Percentiles rank a stretch among this genome's conserved stretches.
Conservation (phyloP, 2,329 filamentous ascomycete species). For the Colletotrichum noveboracense region DNA sequence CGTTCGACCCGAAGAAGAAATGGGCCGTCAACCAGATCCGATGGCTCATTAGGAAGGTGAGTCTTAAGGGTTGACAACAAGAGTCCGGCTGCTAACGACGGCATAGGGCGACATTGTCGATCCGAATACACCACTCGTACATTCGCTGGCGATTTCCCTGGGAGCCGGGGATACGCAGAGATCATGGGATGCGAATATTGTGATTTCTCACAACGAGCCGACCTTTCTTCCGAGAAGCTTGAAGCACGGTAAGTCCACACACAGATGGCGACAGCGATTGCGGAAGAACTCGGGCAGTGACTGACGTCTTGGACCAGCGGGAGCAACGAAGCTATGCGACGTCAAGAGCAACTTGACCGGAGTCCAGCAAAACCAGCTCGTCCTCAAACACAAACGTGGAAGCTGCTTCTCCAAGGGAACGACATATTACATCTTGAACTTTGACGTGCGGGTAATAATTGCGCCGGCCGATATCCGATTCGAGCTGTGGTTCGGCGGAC, state of each 20-base stretch:
- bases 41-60: conserved; percentile 45
- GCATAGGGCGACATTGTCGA: conserved; percentile 39
- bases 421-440: conserved; percentile 44
- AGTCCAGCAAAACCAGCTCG: conserved; percentile 41
- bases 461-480: conserved; percentile 59
- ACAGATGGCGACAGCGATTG: neutral
- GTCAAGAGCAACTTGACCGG: conserved; percentile 46
- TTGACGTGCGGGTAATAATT: conserved; percentile 59
- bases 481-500: conserved; percentile 47
- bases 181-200: conserved; percentile 42
- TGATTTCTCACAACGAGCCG: conserved; percentile 43
- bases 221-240: conserved; percentile 40
- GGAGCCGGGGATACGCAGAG: conserved; percentile 35
- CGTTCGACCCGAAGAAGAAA: conserved; percentile 34
- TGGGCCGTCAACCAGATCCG: conserved; percentile 48
- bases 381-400: conserved; percentile 39
- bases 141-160: conserved; percentile 38
- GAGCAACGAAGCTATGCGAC: conserved; percentile 41
- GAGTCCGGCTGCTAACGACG: neutral
- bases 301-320: conserved; percentile 29
- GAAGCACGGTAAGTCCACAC: conserved; percentile 37
- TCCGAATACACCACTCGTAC: conserved; percentile 36
- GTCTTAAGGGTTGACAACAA: neutral
- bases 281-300: too few species aligned
- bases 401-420: conserved; percentile 37